Base-by-base conservation (phyloP, 352 stramenopile species). In the Phytophthora pini region DNA sequence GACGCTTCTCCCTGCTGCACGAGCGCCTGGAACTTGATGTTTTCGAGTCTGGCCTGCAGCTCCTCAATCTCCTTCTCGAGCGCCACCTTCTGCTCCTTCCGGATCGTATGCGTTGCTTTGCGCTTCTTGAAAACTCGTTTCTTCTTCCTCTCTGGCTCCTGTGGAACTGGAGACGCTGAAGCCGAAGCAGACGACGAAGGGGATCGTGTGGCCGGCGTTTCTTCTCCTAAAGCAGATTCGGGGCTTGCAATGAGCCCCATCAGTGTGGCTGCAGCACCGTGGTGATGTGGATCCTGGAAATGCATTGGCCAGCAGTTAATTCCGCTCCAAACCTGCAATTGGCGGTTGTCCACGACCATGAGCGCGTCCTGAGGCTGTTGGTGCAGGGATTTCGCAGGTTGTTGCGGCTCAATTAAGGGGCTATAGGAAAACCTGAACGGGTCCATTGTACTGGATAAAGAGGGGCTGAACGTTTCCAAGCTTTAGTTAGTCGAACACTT, bases 1-100 rank as follows among this genome's bases (percentile, higher is more conserved):
- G 69, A 53, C 8, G 40, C 46, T 38, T 77, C 50, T 13, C 69
- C 69, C 31, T 65, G 49, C 26, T 74, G 59, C 32, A 77, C 65
- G 4, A 77, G 40, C 5, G 64, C 65, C 29, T 68, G 64, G 50
- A 77, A 74, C 56, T 84, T 74, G 52, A 84, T 72, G 15, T 68
- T 53, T 22, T 74, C 53, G 34, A 84, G 59, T 20, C 60, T 51
- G 20, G 54, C 31, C 47, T 84, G 65, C 26, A 81, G 49, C 26
- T 56, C 17, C 29, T 70, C 52, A 13, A 80, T 70, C 48, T 84
- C 65, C 32, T 49, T 20, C n/a, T 73, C 47, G 7, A 84, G 29
- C 27, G 45, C 61, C 53, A 59, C 58, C 46, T 80, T 79, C 47
- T 84, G 65, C 59, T 84, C 76, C 64, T 78, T 78, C 24, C 70